Evolutionary conservation across 257 asterid species (phyloP), one percentile per base, ranked within the genome.

Genomic region (Jasminum sambac): DNA sequence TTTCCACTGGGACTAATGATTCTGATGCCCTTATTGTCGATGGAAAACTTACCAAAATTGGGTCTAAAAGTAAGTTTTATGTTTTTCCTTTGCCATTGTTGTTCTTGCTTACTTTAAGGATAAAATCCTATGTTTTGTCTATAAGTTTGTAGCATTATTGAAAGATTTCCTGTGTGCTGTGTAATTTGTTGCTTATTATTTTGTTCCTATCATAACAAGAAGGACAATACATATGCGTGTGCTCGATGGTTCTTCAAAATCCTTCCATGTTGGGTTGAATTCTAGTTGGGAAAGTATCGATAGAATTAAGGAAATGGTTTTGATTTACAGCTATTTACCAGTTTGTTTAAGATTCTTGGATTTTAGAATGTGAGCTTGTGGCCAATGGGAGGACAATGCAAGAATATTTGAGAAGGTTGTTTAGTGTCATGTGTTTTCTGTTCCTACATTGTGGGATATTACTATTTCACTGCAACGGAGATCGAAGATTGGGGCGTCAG

Each of bases 41-140:
- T 30, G 97, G 96, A 58, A 89, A 83, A 77, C 90, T 87, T 34
- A 72, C 80, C 79, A 87, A 74, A 79, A 41, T 83, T 63, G 90
- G 90, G 24, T 70, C 87, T 80, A 90, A 88, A 75, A 84, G 97
- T 90, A 86, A 64, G 77, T 24, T 52, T 14, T n/a, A 5, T 67
- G 24, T 39, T 0, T 23, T 9, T 13, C 2, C 8, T 68, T 63
- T 39, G 58, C 8, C 0, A 41, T n/a, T 26, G 34, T 40, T 30
- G 36, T 3, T 11, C 55, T n/a, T 55, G 68, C 6, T 36, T n/a
- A 19, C 36, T 55, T 21, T 10, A 21, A 55, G 62, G 34, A 0
- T 55, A 8, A 52, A 50, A 6, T 17, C 26, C 4, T n/a, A 24
- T 7, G 8, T 14, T n/a, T n/a, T 44, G 55, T 44, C 5, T 44